Conservation (phyloP, 257 asterid species). For the Plantago major region DNA sequence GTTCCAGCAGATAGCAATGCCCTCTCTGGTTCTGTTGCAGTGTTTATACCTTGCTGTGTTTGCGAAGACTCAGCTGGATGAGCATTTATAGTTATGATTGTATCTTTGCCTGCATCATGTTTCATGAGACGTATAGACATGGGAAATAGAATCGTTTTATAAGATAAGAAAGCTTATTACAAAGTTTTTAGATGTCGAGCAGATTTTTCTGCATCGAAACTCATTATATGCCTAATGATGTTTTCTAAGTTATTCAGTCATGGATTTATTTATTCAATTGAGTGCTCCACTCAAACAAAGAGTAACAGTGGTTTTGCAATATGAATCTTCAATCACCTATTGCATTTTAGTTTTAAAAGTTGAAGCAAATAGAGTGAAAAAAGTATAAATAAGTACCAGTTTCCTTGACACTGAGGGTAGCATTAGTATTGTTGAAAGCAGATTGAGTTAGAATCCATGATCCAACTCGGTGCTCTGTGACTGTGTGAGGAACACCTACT, state of each 20-base stretch:
- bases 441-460: slow-evolving; percentile 29
- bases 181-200: not conserved
- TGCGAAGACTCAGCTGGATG: slow-evolving; percentile 26
- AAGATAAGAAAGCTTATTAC: too few species aligned
- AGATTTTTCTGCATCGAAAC: slow-evolving; percentile 7
- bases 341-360: not conserved
- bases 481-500: slow-evolving; percentile 35
- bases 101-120: slow-evolving; percentile 48
- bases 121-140: not conserved
- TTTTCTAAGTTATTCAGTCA: not conserved
- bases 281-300: not conserved
- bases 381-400: slow-evolving; percentile 19
- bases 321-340: not conserved
- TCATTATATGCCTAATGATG: not conserved
- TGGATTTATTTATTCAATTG: not conserved
- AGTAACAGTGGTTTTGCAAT: not conserved
- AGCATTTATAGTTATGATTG: slow-evolving; percentile 45
- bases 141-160: too few species aligned
- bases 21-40: slow-evolving; percentile 23
- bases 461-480: slow-evolving; percentile 20
- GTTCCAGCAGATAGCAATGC: slow-evolving; percentile 14
- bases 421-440: slow-evolving; percentile 20
- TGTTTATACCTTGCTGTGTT: slow-evolving; percentile 13
- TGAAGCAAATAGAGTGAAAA: not conserved
- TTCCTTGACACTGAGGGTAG: slow-evolving; percentile 21